Evolutionary conservation across 768 basidiomycete genomes (phyloP), one percentile per base, ranked within the genome.

Genomic region (Hericium alpestre): DNA sequence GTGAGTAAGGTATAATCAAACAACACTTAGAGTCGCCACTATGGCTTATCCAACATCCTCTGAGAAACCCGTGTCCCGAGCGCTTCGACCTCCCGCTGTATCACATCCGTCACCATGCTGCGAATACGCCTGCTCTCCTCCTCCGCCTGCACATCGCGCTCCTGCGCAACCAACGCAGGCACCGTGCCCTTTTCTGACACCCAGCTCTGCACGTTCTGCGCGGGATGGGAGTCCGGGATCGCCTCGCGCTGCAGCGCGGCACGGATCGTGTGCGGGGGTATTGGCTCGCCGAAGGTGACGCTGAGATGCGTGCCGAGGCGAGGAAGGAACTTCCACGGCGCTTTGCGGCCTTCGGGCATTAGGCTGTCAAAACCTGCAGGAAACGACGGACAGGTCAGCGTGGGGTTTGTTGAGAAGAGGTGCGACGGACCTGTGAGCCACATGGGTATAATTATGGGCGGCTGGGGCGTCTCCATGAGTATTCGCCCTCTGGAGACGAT

Each of bases 381-480:
- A n/a, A 15, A 32, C 8, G 32, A 32, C 32, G 32, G 6, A 32
- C 32, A 6, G 32, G 32, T 32, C n/a, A 47, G 46, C 16, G 15
- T 52, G 38, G 25, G 9, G 10, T 39, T 6, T 38, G 38, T n/a
- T n/a, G 10, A 51, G n/a, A n/a, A n/a, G 22, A 15, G 9, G 37
- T 9, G n/a, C 8, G 47, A 57, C 73, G n/a, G 53, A 79, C 86
- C 85, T n/a, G 87, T 86, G 12, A 97, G 74, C 92, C 92, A 98
- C 79, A 96, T 89, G 2, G 94, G 94, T 60, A 98, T 85, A 57
- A 96, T 81, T 20, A 83, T 69, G 2, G 94, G 94, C 47, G 81
- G 77, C n/a, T 73, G 64, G 13, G 74, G 67, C 9, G 77, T 72
- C 56, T 85, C 82, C 80, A 85, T 93, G 47, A 98, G 66, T 38